Base-by-base conservation (phyloP, 2,329 filamentous ascomycete species). In the Ustulina deusta region DNA sequence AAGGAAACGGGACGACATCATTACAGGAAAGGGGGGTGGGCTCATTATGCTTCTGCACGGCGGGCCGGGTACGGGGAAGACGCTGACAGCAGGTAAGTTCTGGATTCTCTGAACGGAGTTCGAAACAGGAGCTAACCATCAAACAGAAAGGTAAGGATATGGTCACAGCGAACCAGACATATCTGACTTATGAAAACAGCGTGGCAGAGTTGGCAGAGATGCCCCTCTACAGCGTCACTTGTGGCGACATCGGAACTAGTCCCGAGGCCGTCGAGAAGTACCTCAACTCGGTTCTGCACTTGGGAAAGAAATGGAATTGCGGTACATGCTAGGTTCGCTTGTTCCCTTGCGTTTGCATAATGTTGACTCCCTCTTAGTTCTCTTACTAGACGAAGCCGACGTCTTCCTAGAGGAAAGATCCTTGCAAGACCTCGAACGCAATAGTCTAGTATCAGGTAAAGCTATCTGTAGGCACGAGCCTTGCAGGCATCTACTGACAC, bases 301-400 rank as follows among this genome's bases (percentile, higher is more conserved):
- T 66, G 2, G 66, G 54, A n/a, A 66, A 55, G 27, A 22, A 46
- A 9, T 66, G 66, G 63, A 5, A 44, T 3, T 66, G 63, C 17
- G 65, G 61, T 3, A 57, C 60, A 9, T 48, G 6, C 6, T 27
- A 46, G n/a, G 42, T 46, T 46, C 10, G 22, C 44, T 27, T 11
- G 9, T 48, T 48, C 44, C 20, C 6, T 48, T 9, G 5, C 22
- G 22, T 20, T 7, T 2, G 44, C 6, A 25, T 48, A 48, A 48
- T 48, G 20, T 15, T 48, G 22, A 48, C 13, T 48, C 11, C 9
- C 13, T 25, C 44, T 15, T 25, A 48, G 44, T 48, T 48, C 20
- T 48, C 20, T 56, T 70, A 1, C 36, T 70, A 0, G 66, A 69
- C 22, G 66, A 68, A 34, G 61, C 57, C 2, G 61, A 68, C n/a